Conservation (phyloP, 73 alveolate genomes). For the Paramecium octaurelia region DNA sequence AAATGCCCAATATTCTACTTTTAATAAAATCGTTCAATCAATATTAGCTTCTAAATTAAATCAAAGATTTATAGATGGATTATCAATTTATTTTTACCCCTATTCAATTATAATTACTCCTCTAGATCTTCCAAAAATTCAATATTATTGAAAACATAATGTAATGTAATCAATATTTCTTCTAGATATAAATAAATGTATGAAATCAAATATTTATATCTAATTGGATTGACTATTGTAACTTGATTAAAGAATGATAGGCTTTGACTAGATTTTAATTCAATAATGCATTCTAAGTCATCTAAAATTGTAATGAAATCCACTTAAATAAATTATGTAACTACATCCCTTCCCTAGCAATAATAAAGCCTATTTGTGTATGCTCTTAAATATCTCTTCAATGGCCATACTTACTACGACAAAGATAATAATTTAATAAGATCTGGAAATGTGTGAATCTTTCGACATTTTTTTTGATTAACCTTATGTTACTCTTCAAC, state of each 20-base stretch:
- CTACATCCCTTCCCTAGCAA: neutral
- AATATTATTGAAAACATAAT: neutral
- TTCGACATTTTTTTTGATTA: neutral
- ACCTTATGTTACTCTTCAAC: neutral
- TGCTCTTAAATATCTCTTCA: slow-evolving; percentile 13
- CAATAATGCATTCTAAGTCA: neutral
- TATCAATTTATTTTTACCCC: neutral
- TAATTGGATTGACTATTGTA: neutral
- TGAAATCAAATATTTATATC: neutral
- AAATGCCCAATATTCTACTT: neutral
- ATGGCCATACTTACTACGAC: neutral
- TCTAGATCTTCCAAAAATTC: slow-evolving; percentile 16
- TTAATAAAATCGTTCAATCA: neutral
- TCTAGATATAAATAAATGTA: neutral
- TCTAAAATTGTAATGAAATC: neutral
- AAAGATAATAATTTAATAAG: neutral
- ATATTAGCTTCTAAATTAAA: neutral
- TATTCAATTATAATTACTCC: neutral
- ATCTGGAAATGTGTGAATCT: neutral
- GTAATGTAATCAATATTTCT: slow-evolving; percentile 1
- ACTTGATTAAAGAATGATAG: neutral
- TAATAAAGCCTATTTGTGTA: slow-evolving; percentile 10
- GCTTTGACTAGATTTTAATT: neutral
- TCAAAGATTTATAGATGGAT: slow-evolving; percentile 28
- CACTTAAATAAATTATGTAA: neutral